A percentile compares a stretch with the other conserved stretches of the same genome.
These are phyloP conservation scores for sorghum (Sorghum bicolor) DNA, from an alignment of 176 grass and related monocot genomes.

Conservation along the genomic window DNA sequence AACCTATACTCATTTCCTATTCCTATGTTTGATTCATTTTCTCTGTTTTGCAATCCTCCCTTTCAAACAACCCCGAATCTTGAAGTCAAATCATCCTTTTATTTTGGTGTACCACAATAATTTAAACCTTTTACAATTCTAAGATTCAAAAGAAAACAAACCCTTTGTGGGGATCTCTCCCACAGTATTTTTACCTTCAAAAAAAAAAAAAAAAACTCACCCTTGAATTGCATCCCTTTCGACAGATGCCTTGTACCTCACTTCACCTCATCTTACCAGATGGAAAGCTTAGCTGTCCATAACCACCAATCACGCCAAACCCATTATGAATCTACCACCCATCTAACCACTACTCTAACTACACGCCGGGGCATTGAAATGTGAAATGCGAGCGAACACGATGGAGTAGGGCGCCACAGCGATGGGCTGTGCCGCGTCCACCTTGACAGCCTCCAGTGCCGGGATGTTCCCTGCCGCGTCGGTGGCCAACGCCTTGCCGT, in stretches of 20 bases:
- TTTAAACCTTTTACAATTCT: not conserved
- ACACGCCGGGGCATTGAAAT: conserved; percentile 51
- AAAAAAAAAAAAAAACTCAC: not conserved
- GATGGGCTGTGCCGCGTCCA: conserved; percentile 38
- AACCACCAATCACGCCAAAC: conserved; percentile 1
- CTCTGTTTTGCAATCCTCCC: too few species aligned
- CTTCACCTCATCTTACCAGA: conserved; percentile 6
- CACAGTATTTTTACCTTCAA: too few species aligned
- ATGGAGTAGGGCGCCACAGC: conserved; percentile 46
- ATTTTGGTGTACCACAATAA: not conserved
- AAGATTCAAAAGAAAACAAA: not conserved
- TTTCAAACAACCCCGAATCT: not conserved
- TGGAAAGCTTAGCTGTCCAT: conserved; percentile 41
- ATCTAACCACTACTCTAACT: conserved; percentile 17
- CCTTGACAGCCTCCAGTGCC: conserved; percentile 19
- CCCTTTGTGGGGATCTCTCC: too few species aligned
- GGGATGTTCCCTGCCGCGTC: conserved; percentile 55
- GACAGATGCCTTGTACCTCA: conserved; percentile 3
- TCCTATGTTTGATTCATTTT: too few species aligned
- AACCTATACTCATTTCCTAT: too few species aligned
- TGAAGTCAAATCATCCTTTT: not conserved
- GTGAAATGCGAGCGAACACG: conserved; percentile 51
- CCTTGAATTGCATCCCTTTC: not conserved
- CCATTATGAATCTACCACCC: not conserved
- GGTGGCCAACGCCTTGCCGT: conserved; percentile 50